Percentiles rank a stretch among this genome's conserved stretches.
phyloP scores from a whole-genome alignment of 169 alveolate genomes.

The Ichthyophthirius multifiliis region DNA sequence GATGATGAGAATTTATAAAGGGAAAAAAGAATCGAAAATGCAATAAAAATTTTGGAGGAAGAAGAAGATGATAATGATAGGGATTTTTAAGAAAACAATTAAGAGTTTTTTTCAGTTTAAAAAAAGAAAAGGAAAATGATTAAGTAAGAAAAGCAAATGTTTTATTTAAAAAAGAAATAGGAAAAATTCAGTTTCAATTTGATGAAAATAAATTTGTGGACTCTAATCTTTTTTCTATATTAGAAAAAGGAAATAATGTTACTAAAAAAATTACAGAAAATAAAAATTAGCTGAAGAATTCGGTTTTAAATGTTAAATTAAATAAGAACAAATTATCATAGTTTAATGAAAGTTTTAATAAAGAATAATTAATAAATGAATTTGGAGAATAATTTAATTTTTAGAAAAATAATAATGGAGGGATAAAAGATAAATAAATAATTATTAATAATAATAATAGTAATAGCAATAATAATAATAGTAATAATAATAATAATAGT shows the following conservation, averaged over 20 bases:
- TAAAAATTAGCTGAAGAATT: too few species aligned
- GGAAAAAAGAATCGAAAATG: not conserved
- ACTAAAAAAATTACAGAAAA: too few species aligned
- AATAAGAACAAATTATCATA: not conserved
- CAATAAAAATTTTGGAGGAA: not conserved
- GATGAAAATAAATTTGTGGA: too few species aligned
- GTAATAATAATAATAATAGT: too few species aligned
- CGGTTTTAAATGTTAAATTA: not conserved
- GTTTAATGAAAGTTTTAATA: not conserved
- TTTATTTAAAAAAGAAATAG: too few species aligned
- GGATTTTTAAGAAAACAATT: not conserved
- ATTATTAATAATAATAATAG: too few species aligned
- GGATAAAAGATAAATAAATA: too few species aligned
- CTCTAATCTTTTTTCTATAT: too few species aligned
- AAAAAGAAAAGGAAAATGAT: not conserved
- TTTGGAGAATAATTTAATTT: constrained; percentile 7
- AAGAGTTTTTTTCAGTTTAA: not conserved
- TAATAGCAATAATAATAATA: too few species aligned
- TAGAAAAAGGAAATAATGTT: too few species aligned
- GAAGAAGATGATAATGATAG: not conserved
- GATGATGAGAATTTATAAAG: not conserved
- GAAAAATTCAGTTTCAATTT: too few species aligned
- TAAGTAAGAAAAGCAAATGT: not conserved
- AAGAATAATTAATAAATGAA: not conserved
- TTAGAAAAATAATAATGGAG: too few species aligned